Conservation (phyloP, 2,329 filamentous ascomycete genomes). For the Didymella pomorum region DNA sequence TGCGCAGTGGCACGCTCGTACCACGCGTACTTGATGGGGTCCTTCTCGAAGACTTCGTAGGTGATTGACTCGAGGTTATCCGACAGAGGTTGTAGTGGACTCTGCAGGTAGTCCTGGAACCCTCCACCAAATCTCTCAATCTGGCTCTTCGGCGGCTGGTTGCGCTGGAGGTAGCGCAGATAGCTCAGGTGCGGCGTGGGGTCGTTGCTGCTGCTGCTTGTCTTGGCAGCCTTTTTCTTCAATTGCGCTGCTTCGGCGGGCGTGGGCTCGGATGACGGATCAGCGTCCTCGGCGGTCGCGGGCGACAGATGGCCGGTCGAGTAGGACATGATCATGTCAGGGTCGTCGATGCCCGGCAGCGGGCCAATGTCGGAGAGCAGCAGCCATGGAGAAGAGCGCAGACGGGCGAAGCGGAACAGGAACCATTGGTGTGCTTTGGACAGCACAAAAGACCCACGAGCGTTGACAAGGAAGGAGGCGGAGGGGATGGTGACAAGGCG, state of each 20-base stretch:
- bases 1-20: constrained; percentile 86
- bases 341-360: constrained; percentile 58
- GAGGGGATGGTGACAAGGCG: constrained; percentile 63
- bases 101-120: constrained; percentile 94
- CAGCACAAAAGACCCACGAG: constrained; percentile 66
- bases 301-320: constrained; percentile 51
- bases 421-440: constrained; percentile 66
- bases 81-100: constrained; percentile 89
- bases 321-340: constrained; percentile 49
- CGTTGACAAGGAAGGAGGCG: constrained; percentile 65
- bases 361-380: constrained; percentile 66
- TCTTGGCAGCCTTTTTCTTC: constrained; percentile 51
- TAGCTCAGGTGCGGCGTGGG: constrained; percentile 77
- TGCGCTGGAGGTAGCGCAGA: constrained; percentile 81
- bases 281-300: constrained; percentile 53
- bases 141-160: constrained; percentile 71
- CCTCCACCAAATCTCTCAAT: constrained; percentile 74
- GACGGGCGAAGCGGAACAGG: constrained; percentile 64
- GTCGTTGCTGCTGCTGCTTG: constrained; percentile 60
- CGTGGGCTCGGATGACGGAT: constrained; percentile 61
- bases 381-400: constrained; percentile 67
- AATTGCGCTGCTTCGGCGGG: constrained; percentile 69
- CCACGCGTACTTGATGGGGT: constrained; percentile 96
- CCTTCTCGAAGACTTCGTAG: constrained; percentile 98
- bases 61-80: constrained; percentile 97